phyloP scores from a whole-genome alignment of 2,329 filamentous ascomycete species.

The Colletotrichum viniferum region DNA sequence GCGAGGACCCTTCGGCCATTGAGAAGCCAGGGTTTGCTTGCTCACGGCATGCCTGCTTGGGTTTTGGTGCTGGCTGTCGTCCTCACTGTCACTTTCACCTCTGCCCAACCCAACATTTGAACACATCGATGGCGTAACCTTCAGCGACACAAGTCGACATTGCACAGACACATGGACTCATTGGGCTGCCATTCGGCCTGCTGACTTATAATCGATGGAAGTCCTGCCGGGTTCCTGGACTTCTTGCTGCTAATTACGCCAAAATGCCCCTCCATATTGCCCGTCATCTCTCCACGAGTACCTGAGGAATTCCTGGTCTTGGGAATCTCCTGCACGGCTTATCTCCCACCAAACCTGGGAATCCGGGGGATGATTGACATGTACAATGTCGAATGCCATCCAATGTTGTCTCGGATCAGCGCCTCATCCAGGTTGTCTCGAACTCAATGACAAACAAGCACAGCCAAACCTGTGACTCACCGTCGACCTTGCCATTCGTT shows the following conservation, averaged over 20 bases:
- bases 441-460: background rate
- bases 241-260: background rate
- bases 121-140: conserved; percentile 5
- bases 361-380: background rate
- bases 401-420: background rate
- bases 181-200: background rate
- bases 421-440: background rate
- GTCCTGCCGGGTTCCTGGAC: background rate
- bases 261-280: background rate
- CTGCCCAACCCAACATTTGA: background rate
- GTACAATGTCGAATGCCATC: background rate
- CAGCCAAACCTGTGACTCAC: background rate
- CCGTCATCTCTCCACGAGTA: background rate
- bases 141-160: background rate
- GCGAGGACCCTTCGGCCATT: background rate
- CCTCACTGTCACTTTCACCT: conserved; percentile 2
- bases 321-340: background rate
- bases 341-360: conserved; percentile 1
- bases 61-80: background rate
- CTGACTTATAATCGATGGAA: background rate
- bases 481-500: background rate
- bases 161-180: background rate
- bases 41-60: background rate
- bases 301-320: background rate
- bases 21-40: background rate